Base-by-base conservation (phyloP, 805 yeast species). In the Lipomyces kockii region DNA sequence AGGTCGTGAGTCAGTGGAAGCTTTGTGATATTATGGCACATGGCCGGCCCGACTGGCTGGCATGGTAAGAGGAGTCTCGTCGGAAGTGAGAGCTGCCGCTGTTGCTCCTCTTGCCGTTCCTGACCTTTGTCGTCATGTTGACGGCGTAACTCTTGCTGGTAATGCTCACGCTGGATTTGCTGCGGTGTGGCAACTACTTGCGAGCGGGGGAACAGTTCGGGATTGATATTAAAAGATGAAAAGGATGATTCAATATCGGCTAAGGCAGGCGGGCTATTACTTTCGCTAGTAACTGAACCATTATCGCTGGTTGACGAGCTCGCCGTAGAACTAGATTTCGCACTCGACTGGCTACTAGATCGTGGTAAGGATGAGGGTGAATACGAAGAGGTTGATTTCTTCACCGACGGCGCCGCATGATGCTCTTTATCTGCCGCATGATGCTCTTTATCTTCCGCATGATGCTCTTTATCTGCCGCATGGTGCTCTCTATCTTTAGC, bases 171-270 rank as follows among this genome's bases (percentile, higher is more conserved):
- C 56, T 63, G 63, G 27, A 64, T 60, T 20, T 64, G 55, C 56
- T 64, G 67, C 22, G 67, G 67, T 27, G 62, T 64, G 22, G 67
- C 67, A 17, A 53, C 60, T 3, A 57, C 37, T 22, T n/a, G n/a
- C 12, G 57, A 17, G 5, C 20, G 55, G 2, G 32, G 55, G 27
- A 27, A 52, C 32, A 25, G 55, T 3, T 52, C 55, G n/a, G 32
- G 32, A 27, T 52, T 52, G 11, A 27, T n/a, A 14, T 22, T 14
- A 11, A 25, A 27, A 1, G 55, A 43, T 5, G 49, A 53, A 1
- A 32, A 35, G 1, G 25, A 27, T 11, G 22, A 27, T 11, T 58
- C 61, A 35, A 58, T n/a, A 17, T 58, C 61, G 52, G 9, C 49
- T n/a, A 43, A n/a, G 5, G 49, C 11, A 43, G 9, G 9, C 9